Evolutionary conservation across 768 basidiomycete genomes (phyloP).

Genomic region (Lentinula detonsa): DNA sequence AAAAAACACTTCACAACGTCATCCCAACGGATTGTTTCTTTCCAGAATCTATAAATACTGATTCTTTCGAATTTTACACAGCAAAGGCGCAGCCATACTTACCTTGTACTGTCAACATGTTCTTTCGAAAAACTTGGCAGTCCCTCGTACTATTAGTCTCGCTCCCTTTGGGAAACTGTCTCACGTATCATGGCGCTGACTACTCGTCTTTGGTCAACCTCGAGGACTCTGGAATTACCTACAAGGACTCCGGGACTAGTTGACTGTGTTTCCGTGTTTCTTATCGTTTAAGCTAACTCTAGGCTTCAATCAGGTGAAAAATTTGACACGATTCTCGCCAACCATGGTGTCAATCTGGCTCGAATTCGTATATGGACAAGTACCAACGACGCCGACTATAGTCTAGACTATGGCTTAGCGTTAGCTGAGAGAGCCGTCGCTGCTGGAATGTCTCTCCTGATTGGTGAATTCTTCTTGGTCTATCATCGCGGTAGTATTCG

Average conservation of each 20-base stretch:
- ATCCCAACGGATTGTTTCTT: not conserved
- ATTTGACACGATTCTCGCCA: constrained; percentile 48
- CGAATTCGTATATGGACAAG: constrained; percentile 61
- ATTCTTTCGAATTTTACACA: not conserved
- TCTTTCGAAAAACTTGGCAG: not conserved
- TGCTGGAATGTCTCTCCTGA: constrained; percentile 47
- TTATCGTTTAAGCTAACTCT: not conserved
- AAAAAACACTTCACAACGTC: not conserved
- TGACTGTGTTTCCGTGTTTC: not conserved
- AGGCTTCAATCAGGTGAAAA: constrained; percentile 16
- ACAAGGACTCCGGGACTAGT: constrained; percentile 32
- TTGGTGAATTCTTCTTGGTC: constrained; percentile 35
- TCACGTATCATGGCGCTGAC: constrained; percentile 50
- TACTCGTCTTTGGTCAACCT: constrained; percentile 49
- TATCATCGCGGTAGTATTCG: not conserved
- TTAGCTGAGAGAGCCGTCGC: constrained; percentile 50
- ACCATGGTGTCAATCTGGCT: constrained; percentile 51
- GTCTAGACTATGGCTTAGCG: constrained; percentile 42
- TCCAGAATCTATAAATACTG: not conserved
- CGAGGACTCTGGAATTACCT: constrained; percentile 39
- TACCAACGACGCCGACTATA: constrained; percentile 43
- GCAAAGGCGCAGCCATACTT: not conserved
- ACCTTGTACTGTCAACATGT: not conserved
- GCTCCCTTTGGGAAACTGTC: constrained; percentile 5
- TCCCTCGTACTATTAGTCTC: not conserved